phyloP scores from a whole-genome alignment of 2,329 filamentous ascomycete genomes.

The Alternaria consortialis region DNA sequence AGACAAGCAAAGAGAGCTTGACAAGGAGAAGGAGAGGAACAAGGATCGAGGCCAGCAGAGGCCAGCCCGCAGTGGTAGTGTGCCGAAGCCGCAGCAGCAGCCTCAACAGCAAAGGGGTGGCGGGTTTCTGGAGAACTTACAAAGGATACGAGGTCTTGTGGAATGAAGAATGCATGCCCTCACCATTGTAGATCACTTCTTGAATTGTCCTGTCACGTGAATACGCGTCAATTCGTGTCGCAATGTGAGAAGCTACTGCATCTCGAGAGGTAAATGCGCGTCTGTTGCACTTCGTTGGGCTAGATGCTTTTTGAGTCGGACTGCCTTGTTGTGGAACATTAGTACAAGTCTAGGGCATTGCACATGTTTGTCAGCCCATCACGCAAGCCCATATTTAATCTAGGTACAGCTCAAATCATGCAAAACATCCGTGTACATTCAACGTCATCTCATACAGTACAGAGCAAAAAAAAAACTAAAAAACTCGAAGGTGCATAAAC shows the following conservation, averaged over 20 bases:
- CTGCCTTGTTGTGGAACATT: background rate
- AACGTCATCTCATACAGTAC: constrained; percentile 6
- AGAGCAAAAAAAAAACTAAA: constrained; percentile 3
- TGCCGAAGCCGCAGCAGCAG: constrained; percentile 24
- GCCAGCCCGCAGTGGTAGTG: constrained; percentile 34
- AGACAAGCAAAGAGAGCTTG: constrained; percentile 66
- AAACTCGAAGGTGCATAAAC: background rate
- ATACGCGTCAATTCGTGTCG: constrained; percentile 9
- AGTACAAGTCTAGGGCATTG: background rate
- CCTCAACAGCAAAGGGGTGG: constrained; percentile 38
- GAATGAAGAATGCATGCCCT: constrained; percentile 23
- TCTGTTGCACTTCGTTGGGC: background rate
- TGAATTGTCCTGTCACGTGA: constrained; percentile 19
- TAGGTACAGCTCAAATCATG: background rate
- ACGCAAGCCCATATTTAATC: background rate
- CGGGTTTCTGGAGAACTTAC: constrained; percentile 51
- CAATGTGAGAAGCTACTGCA: background rate
- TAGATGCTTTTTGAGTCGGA: background rate
- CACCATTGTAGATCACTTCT: background rate
- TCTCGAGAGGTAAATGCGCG: background rate
- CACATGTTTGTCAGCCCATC: background rate
- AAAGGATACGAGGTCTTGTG: constrained; percentile 49
- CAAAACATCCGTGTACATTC: constrained; percentile 4
- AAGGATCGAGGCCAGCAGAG: constrained; percentile 30
- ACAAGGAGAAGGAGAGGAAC: constrained; percentile 46